A percentile compares a stretch with the other conserved stretches of the same genome.
These are phyloP conservation scores for Pleurotus pulmonarius DNA, from an alignment of 768 basidiomycete species.

Conservation along the genomic window DNA sequence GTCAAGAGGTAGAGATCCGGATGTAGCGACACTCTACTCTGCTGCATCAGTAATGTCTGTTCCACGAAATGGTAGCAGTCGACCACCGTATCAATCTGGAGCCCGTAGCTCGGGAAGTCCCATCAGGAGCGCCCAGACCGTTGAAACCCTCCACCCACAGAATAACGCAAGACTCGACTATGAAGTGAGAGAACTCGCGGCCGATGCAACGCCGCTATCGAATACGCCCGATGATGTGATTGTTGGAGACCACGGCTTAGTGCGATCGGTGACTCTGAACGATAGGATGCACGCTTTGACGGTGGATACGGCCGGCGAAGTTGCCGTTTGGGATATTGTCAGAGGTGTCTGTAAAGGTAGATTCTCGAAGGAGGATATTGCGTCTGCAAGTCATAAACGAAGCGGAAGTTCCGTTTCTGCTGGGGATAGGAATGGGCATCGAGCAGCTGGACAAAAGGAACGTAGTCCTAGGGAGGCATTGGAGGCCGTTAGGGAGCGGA, in stretches of 20 bases:
- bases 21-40: constrained; percentile 85
- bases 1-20: constrained; percentile 55
- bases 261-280: constrained; percentile 79
- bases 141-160: constrained; percentile 31
- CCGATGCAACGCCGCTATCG: constrained; percentile 63
- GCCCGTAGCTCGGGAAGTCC: constrained; percentile 25
- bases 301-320: constrained; percentile 83
- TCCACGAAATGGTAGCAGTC: constrained; percentile 32
- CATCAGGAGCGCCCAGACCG: constrained; percentile 29
- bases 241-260: constrained; percentile 73
- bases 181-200: constrained; percentile 75
- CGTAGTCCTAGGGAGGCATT: constrained; percentile 78
- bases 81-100: constrained; percentile 31
- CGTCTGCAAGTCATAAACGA: constrained; percentile 46
- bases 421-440: constrained; percentile 2
- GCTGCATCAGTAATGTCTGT: constrained; percentile 78
- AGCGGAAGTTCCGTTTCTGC: constrained; percentile 39
- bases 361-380: constrained; percentile 64
- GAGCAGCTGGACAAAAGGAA: constrained; percentile 32
- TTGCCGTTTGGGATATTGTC: constrained; percentile 92
- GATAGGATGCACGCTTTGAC: constrained; percentile 89
- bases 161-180: constrained; percentile 46
- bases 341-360: constrained; percentile 71
- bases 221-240: constrained; percentile 66
- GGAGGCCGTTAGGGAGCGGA: constrained; percentile 81